Conservation (phyloP, 805 yeast species). For the Myxozyma neglecta region DNA sequence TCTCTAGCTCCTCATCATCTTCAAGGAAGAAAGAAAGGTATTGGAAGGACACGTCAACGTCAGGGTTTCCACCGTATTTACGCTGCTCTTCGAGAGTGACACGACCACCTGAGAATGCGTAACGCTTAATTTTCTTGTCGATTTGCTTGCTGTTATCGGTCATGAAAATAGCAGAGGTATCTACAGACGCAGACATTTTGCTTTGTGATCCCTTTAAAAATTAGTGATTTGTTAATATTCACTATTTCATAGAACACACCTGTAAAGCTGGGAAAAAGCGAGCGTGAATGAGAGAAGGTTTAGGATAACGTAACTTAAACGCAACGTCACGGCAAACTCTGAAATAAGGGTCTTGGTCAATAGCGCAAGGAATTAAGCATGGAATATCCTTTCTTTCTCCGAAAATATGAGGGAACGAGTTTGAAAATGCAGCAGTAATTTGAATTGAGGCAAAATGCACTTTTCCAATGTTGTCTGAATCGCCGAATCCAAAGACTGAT, state of each 20-base stretch:
- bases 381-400: constrained; percentile 88
- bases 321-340: constrained; percentile 98
- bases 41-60: constrained; percentile 92
- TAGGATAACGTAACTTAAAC: constrained; percentile 80
- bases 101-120: constrained; percentile 94
- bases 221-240: background rate
- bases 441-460: constrained; percentile 94
- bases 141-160: constrained; percentile 91
- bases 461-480: constrained; percentile 92
- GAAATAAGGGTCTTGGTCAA: constrained; percentile 98
- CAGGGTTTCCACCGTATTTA: constrained; percentile 87
- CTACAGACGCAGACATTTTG: constrained; percentile 95
- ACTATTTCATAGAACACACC: background rate
- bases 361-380: constrained; percentile 96
- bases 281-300: constrained; percentile 90
- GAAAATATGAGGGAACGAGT: constrained; percentile 90
- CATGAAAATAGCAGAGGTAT: constrained; percentile 88
- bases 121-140: constrained; percentile 90
- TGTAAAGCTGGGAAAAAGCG: constrained; percentile 87
- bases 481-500: constrained; percentile 95
- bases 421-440: constrained; percentile 93
- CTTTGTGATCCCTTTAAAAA: constrained; percentile 80
- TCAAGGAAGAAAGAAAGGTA: constrained; percentile 85
- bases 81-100: constrained; percentile 88
- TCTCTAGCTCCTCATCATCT: constrained; percentile 76